phyloP scores from a whole-genome alignment of 169 alveolate genomes.

The Eimeria mitis region DNA sequence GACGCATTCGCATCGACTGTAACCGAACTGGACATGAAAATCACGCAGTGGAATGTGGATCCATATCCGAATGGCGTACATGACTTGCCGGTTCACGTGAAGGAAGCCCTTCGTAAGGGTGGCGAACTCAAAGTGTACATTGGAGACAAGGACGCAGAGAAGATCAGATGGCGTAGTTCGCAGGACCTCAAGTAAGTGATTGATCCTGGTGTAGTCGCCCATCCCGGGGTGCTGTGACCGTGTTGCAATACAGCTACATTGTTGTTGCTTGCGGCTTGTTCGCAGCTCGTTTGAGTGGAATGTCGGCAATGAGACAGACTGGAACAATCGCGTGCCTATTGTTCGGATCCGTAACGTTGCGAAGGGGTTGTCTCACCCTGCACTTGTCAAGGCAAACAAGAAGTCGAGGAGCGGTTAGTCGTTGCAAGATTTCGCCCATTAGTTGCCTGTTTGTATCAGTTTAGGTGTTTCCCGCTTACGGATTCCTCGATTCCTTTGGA shows the following conservation, averaged over 20 bases:
- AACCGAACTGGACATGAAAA: conserved; percentile 85
- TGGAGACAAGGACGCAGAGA: conserved; percentile 81
- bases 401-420: conserved; percentile 89
- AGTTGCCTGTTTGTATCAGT: neutral
- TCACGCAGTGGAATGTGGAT: conserved; percentile 94
- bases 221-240: neutral
- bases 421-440: neutral
- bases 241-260: neutral
- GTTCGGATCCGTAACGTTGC: conserved; percentile 93
- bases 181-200: conserved; percentile 83
- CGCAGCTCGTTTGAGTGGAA: conserved; percentile 92
- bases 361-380: conserved; percentile 93
- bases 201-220: neutral
- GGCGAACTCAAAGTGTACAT: conserved; percentile 82
- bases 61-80: conserved; percentile 97
- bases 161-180: conserved; percentile 82
- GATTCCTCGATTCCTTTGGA: neutral
- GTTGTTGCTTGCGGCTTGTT: neutral
- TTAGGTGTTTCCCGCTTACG: neutral
- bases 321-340: conserved; percentile 90
- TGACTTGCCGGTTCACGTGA: conserved; percentile 92
- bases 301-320: conserved; percentile 90
- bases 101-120: conserved; percentile 93
- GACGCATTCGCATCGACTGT: conserved; percentile 82
- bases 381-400: conserved; percentile 90